Conservation (phyloP, 768 basidiomycete genomes). For the Xanthoconium stramineum region DNA sequence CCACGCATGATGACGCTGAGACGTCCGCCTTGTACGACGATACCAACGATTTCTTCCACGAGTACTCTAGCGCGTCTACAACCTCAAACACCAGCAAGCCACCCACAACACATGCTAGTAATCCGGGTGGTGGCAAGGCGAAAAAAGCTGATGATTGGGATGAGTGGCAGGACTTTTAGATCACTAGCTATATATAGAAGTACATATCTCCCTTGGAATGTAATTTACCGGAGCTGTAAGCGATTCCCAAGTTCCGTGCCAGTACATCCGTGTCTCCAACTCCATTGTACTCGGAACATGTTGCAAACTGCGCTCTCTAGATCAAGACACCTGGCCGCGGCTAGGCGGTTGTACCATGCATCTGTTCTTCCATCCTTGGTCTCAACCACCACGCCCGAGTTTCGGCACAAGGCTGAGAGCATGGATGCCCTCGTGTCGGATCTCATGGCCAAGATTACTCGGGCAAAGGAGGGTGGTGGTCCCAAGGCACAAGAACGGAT, state of each 20-base stretch:
- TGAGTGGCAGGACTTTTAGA: conserved; percentile 80
- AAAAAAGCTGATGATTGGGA: conserved; percentile 61
- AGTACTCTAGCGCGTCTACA: conserved; percentile 25
- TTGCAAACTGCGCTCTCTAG: conserved; percentile 17
- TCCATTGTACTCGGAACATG: conserved; percentile 11
- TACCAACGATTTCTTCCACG: conserved; percentile 58
- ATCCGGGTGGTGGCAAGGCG: conserved; percentile 12
- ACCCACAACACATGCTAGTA: conserved; percentile 4
- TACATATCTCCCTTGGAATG: background rate
- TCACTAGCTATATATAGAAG: too few relatives aligned
- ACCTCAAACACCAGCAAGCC: conserved; percentile 12
- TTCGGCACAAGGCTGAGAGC: conserved; percentile 56
- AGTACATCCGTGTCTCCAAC: background rate
- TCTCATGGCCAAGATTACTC: conserved; percentile 55
- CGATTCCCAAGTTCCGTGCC: conserved; percentile 25
- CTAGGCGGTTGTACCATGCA: conserved; percentile 55
- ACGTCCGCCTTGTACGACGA: conserved; percentile 62
- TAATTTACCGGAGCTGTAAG: conserved; percentile 8
- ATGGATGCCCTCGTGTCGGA: conserved; percentile 72
- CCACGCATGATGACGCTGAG: conserved; percentile 49
- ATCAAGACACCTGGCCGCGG: conserved; percentile 4
- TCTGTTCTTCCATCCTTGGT: conserved; percentile 70
- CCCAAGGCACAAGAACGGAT: conserved; percentile 71
- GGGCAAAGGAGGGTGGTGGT: conserved; percentile 70
- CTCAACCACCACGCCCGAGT: conserved; percentile 69